Base-by-base conservation (phyloP, 2,329 filamentous ascomycete species). In the Apiospora rasikravindrae region DNA sequence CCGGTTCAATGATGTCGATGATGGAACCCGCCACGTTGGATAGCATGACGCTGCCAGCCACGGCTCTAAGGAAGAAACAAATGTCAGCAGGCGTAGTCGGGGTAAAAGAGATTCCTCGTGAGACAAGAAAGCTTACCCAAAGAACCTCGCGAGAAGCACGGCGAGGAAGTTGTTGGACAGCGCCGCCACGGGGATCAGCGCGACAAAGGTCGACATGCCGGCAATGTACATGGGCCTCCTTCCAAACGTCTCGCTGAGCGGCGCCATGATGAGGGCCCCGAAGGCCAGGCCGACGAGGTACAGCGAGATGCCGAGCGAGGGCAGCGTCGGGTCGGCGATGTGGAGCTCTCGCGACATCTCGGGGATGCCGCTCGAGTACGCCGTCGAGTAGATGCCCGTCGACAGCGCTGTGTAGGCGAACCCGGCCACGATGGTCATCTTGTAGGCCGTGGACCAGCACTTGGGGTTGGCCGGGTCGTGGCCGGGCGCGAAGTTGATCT, bases 21-120 rank as follows among this genome's bases (percentile, higher is more conserved):
- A 92, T 85, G 49, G 89, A 89, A 4, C 90, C 90, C 0, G 89
- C 90, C 0, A 89, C 88, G 73, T 91, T 91, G 2, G 86, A 86
- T 45, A 92, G 88, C 86, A 91, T 89, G 44, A 90, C 89, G 53
- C 87, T 87, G 3, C 90, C 90, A 44, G 88, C 89, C 69, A 91
- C 83, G 1, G 90, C 90, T n/a, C 77, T 67, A 26, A 14, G 8
- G 3, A 42, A 42, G 10, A 13, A 19, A 13, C 0, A 57, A 19
- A 19, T 19, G 24, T 33, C 14, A 57, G 49, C 13, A 16, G 13
- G 10, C 40, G 8, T 13, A 42, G 14, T 4, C 44, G 14, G 22
- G 14, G 44, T 2, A 4, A 22, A 19, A 2, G 44, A 4, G 44
- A 22, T 22, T 22, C 1, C 14, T 7, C 1, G 29, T 24, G 14